phyloP scores from a whole-genome alignment of 1,284 basidiomycete species.

The Phylloboletellus chloephorus region DNA sequence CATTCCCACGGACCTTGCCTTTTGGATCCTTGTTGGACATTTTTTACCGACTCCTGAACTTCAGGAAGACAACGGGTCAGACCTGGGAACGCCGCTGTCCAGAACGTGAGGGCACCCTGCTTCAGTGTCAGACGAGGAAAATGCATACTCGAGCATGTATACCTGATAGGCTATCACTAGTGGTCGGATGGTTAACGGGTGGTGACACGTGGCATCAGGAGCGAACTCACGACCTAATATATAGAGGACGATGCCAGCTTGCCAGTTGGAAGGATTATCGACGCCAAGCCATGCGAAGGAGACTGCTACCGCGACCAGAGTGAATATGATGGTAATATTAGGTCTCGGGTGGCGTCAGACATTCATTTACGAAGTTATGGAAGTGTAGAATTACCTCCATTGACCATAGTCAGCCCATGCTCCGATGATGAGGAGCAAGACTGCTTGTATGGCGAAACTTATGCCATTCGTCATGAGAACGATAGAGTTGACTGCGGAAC shows the following conservation, averaged over 20 bases:
- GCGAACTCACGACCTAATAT: conserved; percentile 61
- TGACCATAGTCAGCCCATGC: conserved; percentile 76
- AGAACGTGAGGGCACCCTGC: conserved; percentile 70
- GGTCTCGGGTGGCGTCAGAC: conserved; percentile 40
- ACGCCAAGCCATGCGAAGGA: conserved; percentile 77
- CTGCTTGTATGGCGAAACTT: conserved; percentile 68
- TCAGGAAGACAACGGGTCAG: conserved; percentile 69
- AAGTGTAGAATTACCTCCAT: conserved; percentile 47
- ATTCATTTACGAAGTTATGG: background rate
- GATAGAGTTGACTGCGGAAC: conserved; percentile 61
- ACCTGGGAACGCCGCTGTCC: conserved; percentile 82
- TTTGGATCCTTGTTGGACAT: conserved; percentile 41
- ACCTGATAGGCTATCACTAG: conserved; percentile 76
- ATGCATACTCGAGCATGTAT: background rate
- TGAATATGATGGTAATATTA: conserved; percentile 76
- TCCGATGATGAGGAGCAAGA: conserved; percentile 58
- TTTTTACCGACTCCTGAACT: conserved; percentile 47
- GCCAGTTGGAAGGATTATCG: conserved; percentile 62
- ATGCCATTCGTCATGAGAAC: conserved; percentile 73
- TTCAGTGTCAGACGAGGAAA: conserved; percentile 3
- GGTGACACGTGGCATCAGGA: background rate
- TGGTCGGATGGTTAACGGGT: background rate
- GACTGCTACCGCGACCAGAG: conserved; percentile 59
- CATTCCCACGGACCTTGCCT: conserved; percentile 33
- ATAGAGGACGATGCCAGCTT: conserved; percentile 64